These are phyloP conservation scores for Eutrema heterophyllum DNA, from an alignment of 345 rosid species.

Conservation along the genomic window DNA sequence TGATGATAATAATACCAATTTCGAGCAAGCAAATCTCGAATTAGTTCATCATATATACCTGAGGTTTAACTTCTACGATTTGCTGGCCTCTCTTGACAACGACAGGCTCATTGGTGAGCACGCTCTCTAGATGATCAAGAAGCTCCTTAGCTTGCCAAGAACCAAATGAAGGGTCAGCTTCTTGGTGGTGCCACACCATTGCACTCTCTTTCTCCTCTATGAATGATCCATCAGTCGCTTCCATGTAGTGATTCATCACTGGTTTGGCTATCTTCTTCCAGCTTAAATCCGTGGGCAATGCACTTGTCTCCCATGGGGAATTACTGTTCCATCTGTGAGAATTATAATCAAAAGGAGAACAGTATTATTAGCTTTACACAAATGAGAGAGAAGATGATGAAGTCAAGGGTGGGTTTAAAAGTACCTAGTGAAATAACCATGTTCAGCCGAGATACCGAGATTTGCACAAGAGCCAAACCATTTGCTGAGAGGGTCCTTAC, in stretches of 20 bases:
- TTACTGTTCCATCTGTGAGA: conserved; percentile 51
- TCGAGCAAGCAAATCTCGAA: not conserved
- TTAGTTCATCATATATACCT: conserved; percentile 40
- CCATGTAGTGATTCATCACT: conserved; percentile 69
- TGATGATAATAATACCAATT: not conserved
- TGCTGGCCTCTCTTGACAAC: conserved; percentile 75
- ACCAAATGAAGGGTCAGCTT: conserved; percentile 70
- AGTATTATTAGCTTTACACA: not conserved
- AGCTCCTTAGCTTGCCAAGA: conserved; percentile 82
- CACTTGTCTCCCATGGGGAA: conserved; percentile 56
- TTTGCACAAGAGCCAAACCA: conserved; percentile 68
- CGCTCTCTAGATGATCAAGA: conserved; percentile 76
- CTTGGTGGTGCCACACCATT: conserved; percentile 79
- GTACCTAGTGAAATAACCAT: conserved; percentile 77
- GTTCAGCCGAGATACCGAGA: conserved; percentile 83
- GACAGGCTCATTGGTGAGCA: conserved; percentile 82
- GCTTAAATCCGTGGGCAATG: conserved; percentile 34
- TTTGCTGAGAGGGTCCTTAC: conserved; percentile 55
- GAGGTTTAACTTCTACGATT: conserved; percentile 91
- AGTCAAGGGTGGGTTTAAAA: not conserved
- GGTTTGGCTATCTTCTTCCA: conserved; percentile 76
- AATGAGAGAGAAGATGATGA: not conserved
- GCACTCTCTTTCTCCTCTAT: conserved; percentile 81
- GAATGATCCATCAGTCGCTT: conserved; percentile 78
- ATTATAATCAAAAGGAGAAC: not conserved